Percentiles rank a stretch among this genome's conserved stretches.
Evolutionary conservation across 345 rosid species (phyloP).

Genomic region (Boechera stricta): DNA sequence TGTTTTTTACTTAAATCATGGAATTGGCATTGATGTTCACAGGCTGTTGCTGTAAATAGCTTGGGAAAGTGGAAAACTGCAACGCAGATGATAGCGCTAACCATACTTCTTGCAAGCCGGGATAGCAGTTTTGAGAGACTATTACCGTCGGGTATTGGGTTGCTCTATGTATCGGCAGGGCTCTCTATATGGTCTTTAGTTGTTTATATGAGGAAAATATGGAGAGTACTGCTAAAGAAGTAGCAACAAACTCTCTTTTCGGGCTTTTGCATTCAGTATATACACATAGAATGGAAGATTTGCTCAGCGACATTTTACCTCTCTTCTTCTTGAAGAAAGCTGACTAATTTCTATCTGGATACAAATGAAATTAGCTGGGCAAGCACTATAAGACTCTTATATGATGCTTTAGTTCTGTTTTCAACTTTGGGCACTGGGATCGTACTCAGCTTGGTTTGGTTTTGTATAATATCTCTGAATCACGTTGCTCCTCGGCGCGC

Average conservation of each 20-base stretch:
- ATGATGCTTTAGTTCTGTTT: conserved; percentile 43
- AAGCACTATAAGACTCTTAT: conserved; percentile 38
- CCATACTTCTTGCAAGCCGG: conserved; percentile 84
- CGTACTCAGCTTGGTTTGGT: conserved; percentile 31
- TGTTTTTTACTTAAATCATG: neutral
- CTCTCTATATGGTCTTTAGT: conserved; percentile 88
- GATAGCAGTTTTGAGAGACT: conserved; percentile 76
- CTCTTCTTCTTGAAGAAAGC: conserved; percentile 43
- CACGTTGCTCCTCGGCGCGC: conserved; percentile 24
- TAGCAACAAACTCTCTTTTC: conserved; percentile 45
- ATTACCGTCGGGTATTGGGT: conserved; percentile 68
- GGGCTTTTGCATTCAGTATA: conserved; percentile 40
- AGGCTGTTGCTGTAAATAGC: conserved; percentile 99
- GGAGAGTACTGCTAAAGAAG: conserved; percentile 62
- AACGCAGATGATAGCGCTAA: conserved; percentile 90
- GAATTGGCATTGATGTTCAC: conserved; percentile 26
- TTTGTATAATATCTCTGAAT: conserved; percentile 41
- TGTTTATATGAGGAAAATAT: conserved; percentile 87
- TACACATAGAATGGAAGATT: conserved; percentile 44
- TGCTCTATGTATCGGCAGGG: conserved; percentile 94
- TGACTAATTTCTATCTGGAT: conserved; percentile 27
- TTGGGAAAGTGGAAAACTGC: conserved; percentile 99
- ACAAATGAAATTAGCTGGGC: conserved; percentile 37
- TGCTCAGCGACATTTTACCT: conserved; percentile 30
- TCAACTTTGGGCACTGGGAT: conserved; percentile 37